These are phyloP conservation scores for Carallia brachiata DNA, from an alignment of 345 rosid genomes.

Conservation along the genomic window DNA sequence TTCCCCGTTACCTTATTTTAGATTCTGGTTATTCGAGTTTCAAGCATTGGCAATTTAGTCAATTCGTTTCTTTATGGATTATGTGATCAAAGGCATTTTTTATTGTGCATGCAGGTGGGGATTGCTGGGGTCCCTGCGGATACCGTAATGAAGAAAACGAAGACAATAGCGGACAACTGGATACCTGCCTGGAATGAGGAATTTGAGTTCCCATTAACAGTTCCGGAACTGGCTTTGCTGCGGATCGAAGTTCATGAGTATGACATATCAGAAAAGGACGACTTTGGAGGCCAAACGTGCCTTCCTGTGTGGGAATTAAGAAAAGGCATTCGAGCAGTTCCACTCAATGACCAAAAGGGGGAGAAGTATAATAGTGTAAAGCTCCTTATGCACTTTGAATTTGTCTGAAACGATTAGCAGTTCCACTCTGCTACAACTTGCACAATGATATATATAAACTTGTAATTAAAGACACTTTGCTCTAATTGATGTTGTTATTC, in stretches of 20 bases:
- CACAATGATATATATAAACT: slow-evolving; percentile 3
- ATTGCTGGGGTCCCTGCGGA: not conserved
- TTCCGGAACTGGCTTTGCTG: slow-evolving; percentile 3
- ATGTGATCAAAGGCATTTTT: not conserved
- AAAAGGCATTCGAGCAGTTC: not conserved
- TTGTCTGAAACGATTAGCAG: not conserved
- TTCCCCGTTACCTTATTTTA: too few species aligned
- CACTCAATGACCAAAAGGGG: not conserved
- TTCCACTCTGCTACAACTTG: not conserved
- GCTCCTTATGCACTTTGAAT: slow-evolving; percentile 2
- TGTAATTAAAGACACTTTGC: not conserved
- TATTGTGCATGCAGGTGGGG: not conserved
- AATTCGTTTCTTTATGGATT: too few species aligned
- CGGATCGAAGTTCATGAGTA: slow-evolving; percentile 1
- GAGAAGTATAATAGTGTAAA: not conserved
- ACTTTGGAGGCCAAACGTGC: slow-evolving; percentile 1
- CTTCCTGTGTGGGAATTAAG: not conserved
- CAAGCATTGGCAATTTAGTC: too few species aligned
- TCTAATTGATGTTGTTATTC: not conserved
- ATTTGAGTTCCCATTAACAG: not conserved
- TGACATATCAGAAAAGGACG: not conserved
- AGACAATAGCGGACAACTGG: not conserved
- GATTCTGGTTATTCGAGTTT: too few species aligned
- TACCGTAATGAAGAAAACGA: not conserved
- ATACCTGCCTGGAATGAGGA: not conserved